A percentile compares a stretch with the other conserved stretches of the same genome.
Evolutionary conservation across 2,329 filamentous ascomycete species (phyloP).

Genomic region (Aspergillus versicolor): DNA sequence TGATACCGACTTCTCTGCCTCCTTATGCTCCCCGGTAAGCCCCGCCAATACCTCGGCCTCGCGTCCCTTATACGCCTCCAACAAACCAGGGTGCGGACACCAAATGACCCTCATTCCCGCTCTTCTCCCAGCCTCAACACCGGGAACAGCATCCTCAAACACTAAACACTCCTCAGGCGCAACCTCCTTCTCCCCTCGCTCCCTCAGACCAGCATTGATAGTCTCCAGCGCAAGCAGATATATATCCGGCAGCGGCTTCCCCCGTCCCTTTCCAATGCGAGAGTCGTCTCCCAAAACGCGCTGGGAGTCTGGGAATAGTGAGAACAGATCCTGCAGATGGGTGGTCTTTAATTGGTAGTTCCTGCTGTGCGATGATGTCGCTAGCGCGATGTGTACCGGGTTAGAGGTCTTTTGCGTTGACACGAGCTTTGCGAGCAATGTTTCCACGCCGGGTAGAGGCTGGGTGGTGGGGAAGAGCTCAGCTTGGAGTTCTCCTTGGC

Average conservation of each 20-base stretch:
- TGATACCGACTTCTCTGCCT: slow-evolving; percentile 45
- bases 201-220: slow-evolving; percentile 71
- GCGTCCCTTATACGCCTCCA: slow-evolving; percentile 71
- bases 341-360: slow-evolving; percentile 78
- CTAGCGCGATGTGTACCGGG: slow-evolving; percentile 76
- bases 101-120: slow-evolving; percentile 95
- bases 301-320: slow-evolving; percentile 64
- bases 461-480: slow-evolving; percentile 71
- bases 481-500: slow-evolving; percentile 64
- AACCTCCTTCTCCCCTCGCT: slow-evolving; percentile 61
- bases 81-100: slow-evolving; percentile 79
- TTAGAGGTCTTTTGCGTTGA: slow-evolving; percentile 35
- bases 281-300: slow-evolving; percentile 82
- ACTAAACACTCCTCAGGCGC: slow-evolving; percentile 86
- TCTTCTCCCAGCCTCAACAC: slow-evolving; percentile 83
- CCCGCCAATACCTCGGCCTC: slow-evolving; percentile 84
- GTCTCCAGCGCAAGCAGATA: slow-evolving; percentile 82
- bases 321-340: slow-evolving; percentile 54
- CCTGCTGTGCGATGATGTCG: slow-evolving; percentile 69
- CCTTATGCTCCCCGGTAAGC: slow-evolving; percentile 68
- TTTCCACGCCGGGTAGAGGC: slow-evolving; percentile 74
- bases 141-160: slow-evolving; percentile 92
- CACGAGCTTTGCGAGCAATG: slow-evolving; percentile 56
- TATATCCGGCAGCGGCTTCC: slow-evolving; percentile 93
- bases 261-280: slow-evolving; percentile 73